A percentile compares a stretch with the other conserved stretches of the same genome.
phyloP scores from a whole-genome alignment of 306 rosid species.

The Cicer arietinum region DNA sequence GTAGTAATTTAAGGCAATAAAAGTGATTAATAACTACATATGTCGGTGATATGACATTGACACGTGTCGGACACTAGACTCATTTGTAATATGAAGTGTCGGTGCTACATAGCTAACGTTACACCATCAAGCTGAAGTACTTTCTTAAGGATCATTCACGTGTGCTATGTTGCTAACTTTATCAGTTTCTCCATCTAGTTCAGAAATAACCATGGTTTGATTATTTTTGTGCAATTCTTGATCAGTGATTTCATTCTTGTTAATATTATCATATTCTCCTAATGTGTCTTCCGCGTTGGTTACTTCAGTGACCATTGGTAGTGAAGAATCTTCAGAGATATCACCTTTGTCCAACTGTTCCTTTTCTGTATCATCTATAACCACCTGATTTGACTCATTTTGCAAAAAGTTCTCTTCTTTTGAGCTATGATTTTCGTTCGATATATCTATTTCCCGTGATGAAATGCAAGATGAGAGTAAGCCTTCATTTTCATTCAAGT shows the following conservation, averaged over 20 bases:
- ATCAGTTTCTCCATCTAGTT: constrained; percentile 15
- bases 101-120: neutral
- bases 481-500: constrained; percentile 25
- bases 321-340: constrained; percentile 16
- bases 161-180: neutral
- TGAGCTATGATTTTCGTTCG: constrained; percentile 14
- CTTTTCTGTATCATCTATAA: constrained; percentile 25
- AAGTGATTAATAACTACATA: neutral
- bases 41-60: neutral
- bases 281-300: neutral
- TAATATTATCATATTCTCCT: constrained; percentile 5
- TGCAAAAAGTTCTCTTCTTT: constrained; percentile 20
- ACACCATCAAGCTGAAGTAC: constrained; percentile 24
- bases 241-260: constrained; percentile 17
- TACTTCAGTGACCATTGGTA: constrained; percentile 9
- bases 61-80: neutral
- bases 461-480: neutral
- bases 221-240: neutral
- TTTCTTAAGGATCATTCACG: constrained; percentile 15
- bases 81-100: neutral
- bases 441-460: neutral
- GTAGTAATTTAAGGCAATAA: neutral
- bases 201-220: constrained; percentile 24
- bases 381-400: constrained; percentile 16
- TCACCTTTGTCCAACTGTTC: neutral